Base-by-base conservation (phyloP, 2,329 filamentous ascomycete species). In the Epichloe elymi region DNA sequence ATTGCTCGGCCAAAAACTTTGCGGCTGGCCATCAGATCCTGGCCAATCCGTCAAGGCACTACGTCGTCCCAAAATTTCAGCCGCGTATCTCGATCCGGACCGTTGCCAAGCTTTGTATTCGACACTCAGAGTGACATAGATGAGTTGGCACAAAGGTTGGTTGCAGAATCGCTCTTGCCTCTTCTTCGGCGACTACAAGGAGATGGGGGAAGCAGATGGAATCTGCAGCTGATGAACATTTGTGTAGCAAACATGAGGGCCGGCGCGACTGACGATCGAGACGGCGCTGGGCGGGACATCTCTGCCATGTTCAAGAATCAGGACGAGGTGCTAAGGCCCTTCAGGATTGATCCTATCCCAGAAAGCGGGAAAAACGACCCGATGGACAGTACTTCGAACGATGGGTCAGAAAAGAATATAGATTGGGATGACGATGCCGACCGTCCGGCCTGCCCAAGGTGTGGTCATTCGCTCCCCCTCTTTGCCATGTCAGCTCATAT, bases 171-270 rank as follows among this genome's bases (percentile, higher is more conserved):
- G 2, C 65, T 95, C 17, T 58, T 89, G 3, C 79, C 80, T 0
- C 77, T 95, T 63, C 88, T 95, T 61, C 79, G 81, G 14, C 82
- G 80, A 54, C 71, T 95, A 12, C 84, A 91, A 56, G 75, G 81
- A 0, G 81, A 85, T 54, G 78, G 75, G 75, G 70, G 74, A 7
- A 77, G 75, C 53, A 71, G 74, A 8, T 95, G 87, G 85, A 86
- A 91, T 57, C 67, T 96, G 17, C 86, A 85, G 56, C 70, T 97
- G 48, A 73, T 97, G 53, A 97, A 96, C 57, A 71, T 97, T 20
- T 90, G 88, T 44, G 89, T 87, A 7, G 85, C 86, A 14, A 95
- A 95, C 62, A 91, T 97, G 83, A 75, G 75, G 1, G 71, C 76
- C 40, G 72, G 70, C 15, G 79, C 77, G 4, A 70, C 70, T 14